Evolutionary conservation across 352 stramenopile species (phyloP).

Genomic region (Phytopythium oedochilum): DNA sequence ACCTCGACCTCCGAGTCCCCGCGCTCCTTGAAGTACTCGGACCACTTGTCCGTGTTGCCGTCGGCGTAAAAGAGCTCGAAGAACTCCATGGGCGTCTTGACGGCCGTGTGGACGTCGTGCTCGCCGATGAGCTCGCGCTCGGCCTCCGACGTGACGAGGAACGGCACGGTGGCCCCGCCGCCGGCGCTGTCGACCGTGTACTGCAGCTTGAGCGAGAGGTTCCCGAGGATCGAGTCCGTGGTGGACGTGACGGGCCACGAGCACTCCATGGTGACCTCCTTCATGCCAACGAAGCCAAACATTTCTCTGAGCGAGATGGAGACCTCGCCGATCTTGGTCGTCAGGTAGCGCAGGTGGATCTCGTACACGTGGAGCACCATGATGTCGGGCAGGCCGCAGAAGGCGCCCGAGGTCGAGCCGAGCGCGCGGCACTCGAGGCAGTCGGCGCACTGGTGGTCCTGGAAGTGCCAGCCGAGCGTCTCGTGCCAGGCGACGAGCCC

Average conservation of each 20-base stretch:
- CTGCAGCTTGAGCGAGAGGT: conserved; percentile 58
- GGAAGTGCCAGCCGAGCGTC: conserved; percentile 70
- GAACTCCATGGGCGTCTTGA: conserved; percentile 49
- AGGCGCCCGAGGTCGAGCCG: conserved; percentile 52
- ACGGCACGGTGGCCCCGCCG: conserved; percentile 38
- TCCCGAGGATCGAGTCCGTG: conserved; percentile 58
- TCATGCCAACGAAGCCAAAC: conserved; percentile 72
- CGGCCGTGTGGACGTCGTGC: conserved; percentile 46
- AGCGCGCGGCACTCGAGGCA: conserved; percentile 63
- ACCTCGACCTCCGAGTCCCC: conserved; percentile 73
- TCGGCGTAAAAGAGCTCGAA: conserved; percentile 72
- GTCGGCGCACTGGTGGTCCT: conserved; percentile 67
- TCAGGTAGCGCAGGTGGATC: conserved; percentile 77
- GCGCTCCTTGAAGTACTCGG: conserved; percentile 62
- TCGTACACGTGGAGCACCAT: conserved; percentile 83
- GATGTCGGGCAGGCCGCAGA: conserved; percentile 71
- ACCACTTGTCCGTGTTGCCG: conserved; percentile 35
- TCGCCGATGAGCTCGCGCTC: conserved; percentile 71
- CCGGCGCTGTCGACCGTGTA: conserved; percentile 58
- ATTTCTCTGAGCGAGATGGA: conserved; percentile 71
- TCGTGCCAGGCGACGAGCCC: conserved; percentile 73
- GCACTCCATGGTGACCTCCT: conserved; percentile 44
- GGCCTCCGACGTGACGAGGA: conserved; percentile 60
- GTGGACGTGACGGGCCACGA: conserved; percentile 72
- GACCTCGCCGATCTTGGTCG: conserved; percentile 79